Base-by-base conservation (phyloP, 768 basidiomycete genomes). In the Udeniomyces megalosporus region DNA sequence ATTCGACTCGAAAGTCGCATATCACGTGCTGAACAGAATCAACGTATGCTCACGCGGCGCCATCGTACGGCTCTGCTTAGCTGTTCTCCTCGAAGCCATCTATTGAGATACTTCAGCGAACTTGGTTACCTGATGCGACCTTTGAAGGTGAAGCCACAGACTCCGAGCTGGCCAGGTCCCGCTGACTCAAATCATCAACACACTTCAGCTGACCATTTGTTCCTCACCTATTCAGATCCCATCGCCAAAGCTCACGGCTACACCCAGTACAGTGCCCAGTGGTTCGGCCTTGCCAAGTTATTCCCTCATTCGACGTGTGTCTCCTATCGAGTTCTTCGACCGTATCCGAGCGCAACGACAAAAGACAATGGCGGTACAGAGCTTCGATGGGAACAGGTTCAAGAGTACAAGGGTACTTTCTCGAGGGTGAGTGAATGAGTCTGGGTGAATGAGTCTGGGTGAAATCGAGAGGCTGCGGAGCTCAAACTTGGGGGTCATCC, bases 351-450 rank as follows among this genome's bases (percentile, higher is more conserved):
- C 45, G n/a, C n/a, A n/a, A n/a, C n/a, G n/a, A n/a, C n/a, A n/a
- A n/a, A n/a, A n/a, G n/a, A n/a, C n/a, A n/a, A n/a, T 67, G 71
- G 14, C 84, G 84, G 4, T 83, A 83, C 69, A n/a, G 80, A 79
- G 28, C 70, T 85, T 10, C 77, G 84, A 10, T 82, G 78, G 67
- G 74, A 77, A 32, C 81, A 85, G 69, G 78, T 72, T 12, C 83
- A 82, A 66, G 78, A 79, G 67, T 86, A 84, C 70, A 81, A 79
- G 5, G 64, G 80, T 26, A 71, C 80, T 28, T 65, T 81, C 17
- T 78, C 78, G 6, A 72, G 69, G 47, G 80, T 79, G 72, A 83
- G 79, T 74, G 81, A 80, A 50, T 22, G 74, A n/a, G n/a, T n/a
- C n/a, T n/a, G n/a, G n/a, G n/a, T n/a, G n/a, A n/a, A n/a, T n/a